Base-by-base conservation (phyloP, 2,329 filamentous ascomycete genomes). In the Pseudocercospora vitis region DNA sequence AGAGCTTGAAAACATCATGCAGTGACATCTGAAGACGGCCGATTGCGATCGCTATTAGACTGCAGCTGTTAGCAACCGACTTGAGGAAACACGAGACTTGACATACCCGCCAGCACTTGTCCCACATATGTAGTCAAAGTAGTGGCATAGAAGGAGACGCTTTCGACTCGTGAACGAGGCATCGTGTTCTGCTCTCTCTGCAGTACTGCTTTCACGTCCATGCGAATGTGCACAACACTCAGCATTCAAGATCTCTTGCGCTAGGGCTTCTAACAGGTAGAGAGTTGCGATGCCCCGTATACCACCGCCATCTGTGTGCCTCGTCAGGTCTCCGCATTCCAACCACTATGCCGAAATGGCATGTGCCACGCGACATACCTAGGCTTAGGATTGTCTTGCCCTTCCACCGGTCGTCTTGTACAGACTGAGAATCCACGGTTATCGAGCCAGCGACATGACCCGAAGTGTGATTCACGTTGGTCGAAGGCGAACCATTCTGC, bases 41-140 rank as follows among this genome's bases (percentile, higher is more conserved):
- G 7, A 65, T 44, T 61, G 63, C 63, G 32, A 63, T 63, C 9
- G 61, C 62, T n/a, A n/a, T n/a, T n/a, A n/a, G n/a, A 31, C 54
- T 63, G 8, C 63, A 37, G 2, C 50, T 55, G 14, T 32, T 24
- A 9, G 3, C 3, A 24, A 12, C 37, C 9, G 29, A 45, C 18
- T 26, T 18, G 11, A 12, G 32, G 11, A 19, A 7, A 8, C 4
- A 8, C 12, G n/a, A n/a, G n/a, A n/a, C n/a, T n/a, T n/a, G n/a
- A n/a, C 54, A 35, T 19, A 53, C 47, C 59, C 62, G 14, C 61
- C 60, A 1, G 60, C 63, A 21, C 58, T 61, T 1, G 62, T 63
- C 1, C 62, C 62, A 0, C 48, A 51, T n/a, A 58, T 48, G 44
- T 63, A 64, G 32, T 64, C 62, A 8, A 64, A 56, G 35, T 63